Evolutionary conservation across 257 asterid species (phyloP), one percentile per base, ranked within the genome.

Genomic region (Fraxinus pennsylvanica): DNA sequence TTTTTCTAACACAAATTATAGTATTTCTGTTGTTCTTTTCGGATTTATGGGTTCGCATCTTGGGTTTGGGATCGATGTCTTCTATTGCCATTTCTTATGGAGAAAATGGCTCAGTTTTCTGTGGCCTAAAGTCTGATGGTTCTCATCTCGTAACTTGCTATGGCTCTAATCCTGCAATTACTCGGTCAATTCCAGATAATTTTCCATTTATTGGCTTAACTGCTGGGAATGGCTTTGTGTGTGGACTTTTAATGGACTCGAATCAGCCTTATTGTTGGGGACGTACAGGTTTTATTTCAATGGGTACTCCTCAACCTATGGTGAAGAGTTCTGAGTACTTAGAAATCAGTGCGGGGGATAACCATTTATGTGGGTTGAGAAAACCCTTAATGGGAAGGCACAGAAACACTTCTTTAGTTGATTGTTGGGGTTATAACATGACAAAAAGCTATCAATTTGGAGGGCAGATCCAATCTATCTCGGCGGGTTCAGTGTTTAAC

Each of bases 351-450:
- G 98, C 97, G 3, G 97, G 98, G 3, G 98, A 94, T 78, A 87
- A 92, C 82, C 98, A 92, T 82, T 86, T 94, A 75, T 94, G 97
- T 74, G 97, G 91, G 0, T 77, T 94, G 88, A 82, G 97, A 33
- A 89, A 89, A 68, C 98, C 97, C 72, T 86, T 92, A 63, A 81
- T 75, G 89, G 97, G 96, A 38, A 86, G 35, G 74, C 84, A 81
- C 68, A 83, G 96, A 61, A 90, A 92, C 81, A 80, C 86, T 35
- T 90, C 98, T 0, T 68, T 91, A 22, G 94, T 94, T 9, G 98
- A 94, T 73, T 94, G 98, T 14, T 94, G 98, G 98, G 98, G 98
- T 9, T 94, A 94, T 61, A 94, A 94, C 84, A 94, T 94, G 97
- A 91, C 98, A 0, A 84, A 81, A 45, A 91, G 83, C 45, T 86